Percentiles rank a stretch among this genome's conserved stretches.
phyloP scores from a whole-genome alignment of 257 asterid species.

The Verbena officinalis region DNA sequence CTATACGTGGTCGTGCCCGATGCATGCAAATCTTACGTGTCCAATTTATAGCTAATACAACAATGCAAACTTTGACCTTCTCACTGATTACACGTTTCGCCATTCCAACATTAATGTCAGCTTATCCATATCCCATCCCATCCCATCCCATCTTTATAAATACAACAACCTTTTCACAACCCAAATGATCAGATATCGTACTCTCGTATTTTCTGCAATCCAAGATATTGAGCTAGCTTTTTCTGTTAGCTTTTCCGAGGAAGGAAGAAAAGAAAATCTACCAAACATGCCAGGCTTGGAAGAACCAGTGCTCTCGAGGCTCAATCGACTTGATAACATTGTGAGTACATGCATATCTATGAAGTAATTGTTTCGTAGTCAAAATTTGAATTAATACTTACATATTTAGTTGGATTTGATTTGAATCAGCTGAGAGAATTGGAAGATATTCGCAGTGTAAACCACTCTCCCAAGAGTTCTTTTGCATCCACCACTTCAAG shows the following conservation, averaged over 20 bases:
- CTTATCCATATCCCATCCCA: background rate
- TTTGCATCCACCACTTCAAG: constrained; percentile 48
- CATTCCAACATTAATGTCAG: background rate
- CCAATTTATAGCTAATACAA: background rate
- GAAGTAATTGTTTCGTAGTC: too few species aligned
- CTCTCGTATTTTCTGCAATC: background rate
- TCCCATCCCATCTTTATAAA: background rate
- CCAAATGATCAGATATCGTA: background rate
- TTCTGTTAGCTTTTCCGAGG: background rate
- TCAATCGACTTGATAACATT: constrained; percentile 59
- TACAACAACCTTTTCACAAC: background rate
- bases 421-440: constrained; percentile 58
- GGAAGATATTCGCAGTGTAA: constrained; percentile 43
- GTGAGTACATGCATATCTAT: too few species aligned
- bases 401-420: too few species aligned
- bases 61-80: background rate
- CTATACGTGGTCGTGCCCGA: background rate
- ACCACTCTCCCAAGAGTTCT: constrained; percentile 61
- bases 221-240: too few species aligned
- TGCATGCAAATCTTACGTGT: constrained; percentile 3
- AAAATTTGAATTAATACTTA: too few species aligned
- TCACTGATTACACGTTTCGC: background rate
- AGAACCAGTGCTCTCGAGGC: constrained; percentile 70
- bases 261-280: background rate
- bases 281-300: constrained; percentile 35